Evolutionary conservation across 768 basidiomycete genomes (phyloP), one percentile per base, ranked within the genome.

Genomic region (Naganishia kalamii): DNA sequence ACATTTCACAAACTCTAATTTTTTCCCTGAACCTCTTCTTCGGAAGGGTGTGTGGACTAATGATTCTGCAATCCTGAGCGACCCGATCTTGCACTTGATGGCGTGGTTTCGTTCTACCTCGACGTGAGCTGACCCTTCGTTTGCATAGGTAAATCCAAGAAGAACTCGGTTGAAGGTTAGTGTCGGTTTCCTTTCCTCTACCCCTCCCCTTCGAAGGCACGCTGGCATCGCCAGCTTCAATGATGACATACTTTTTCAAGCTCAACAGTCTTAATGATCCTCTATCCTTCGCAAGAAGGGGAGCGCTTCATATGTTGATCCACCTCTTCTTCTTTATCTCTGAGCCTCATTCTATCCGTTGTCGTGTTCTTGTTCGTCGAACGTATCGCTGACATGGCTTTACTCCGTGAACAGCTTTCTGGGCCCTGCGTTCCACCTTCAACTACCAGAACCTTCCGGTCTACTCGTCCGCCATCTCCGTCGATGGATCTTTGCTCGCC

Each of bases 401-500:
- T 70, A 59, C 54, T 57, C 10, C 6, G 17, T 33, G 37, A 59
- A 25, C 68, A 88, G 88, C 82, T 43, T 87, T 85, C 51, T 98
- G 92, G 93, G 82, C 86, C n/a, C 81, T 84, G 48, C 86, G 88
- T 54, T 87, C 90, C 2, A 84, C 85, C 1, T 83, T 89, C 70
- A 80, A 77, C 44, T 88, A 88, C 73, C 88, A 87, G 47, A 80
- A 82, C n/a, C 83, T 81, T 57, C 89, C 92, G 33, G 81, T 81
- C 60, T 82, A 85, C 68, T 61, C 68, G 7, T 80, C 84, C 0
- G 82, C 85, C 0, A 96, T 92, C 86, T 90, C 93, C 6, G 83
- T 82, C 4, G 96, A 99, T 75, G 87, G 85, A 10, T 92, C 92
- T 5, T 81, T 99, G 33, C 80, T 98, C 49, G 88, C 87, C 13